These are phyloP conservation scores for Boletus coccyginus DNA, from an alignment of 768 basidiomycete species.

Conservation along the genomic window DNA sequence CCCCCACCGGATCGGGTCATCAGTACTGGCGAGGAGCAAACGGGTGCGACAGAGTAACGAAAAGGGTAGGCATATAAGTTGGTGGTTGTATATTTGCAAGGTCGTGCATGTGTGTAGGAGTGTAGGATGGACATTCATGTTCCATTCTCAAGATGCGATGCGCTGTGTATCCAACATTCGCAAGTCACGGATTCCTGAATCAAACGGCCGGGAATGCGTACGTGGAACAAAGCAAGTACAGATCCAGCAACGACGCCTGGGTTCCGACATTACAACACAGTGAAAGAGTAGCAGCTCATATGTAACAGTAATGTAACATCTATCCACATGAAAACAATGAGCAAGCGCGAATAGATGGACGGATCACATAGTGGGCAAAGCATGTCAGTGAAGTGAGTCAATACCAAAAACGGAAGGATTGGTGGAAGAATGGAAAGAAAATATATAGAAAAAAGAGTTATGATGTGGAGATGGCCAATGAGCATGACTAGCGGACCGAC, in stretches of 20 bases:
- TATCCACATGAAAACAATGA: neutral
- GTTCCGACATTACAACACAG: constrained; percentile 7
- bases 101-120: neutral
- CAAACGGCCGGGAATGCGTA: too few species aligned
- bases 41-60: neutral
- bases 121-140: neutral
- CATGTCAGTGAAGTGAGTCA: neutral
- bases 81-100: neutral
- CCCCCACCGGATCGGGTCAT: neutral
- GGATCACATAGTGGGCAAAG: neutral
- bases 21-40: neutral
- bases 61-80: neutral
- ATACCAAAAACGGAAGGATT: neutral
- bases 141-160: neutral
- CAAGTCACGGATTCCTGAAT: too few species aligned
- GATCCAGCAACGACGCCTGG: too few species aligned
- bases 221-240: too few species aligned
- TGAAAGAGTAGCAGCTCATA: neutral
- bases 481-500: neutral
- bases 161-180: neutral
- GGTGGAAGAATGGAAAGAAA: neutral
- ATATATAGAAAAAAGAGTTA: neutral
- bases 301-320: neutral
- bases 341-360: neutral
- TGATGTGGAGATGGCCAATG: neutral